These are phyloP conservation scores for Penicillium cataractarum DNA, from an alignment of 495 filamentous ascomycete species.

Conservation along the genomic window DNA sequence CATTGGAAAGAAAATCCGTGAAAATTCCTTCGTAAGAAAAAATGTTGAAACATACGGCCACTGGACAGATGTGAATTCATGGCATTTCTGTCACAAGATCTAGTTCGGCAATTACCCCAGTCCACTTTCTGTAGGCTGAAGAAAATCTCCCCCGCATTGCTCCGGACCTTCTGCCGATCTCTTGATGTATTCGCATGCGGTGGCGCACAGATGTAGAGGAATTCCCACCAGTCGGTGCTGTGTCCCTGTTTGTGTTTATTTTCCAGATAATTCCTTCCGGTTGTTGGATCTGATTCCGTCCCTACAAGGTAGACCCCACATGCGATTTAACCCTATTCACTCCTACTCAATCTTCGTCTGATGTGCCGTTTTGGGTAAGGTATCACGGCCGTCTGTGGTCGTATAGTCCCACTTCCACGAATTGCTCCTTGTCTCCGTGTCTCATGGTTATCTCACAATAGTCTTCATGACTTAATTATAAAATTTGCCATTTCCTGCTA, in stretches of 20 bases:
- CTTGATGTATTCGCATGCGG: not conserved
- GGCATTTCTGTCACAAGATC: no score
- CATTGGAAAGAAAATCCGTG: no score
- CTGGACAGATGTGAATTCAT: no score
- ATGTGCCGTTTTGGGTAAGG: not conserved
- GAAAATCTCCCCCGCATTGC: conserved; percentile 8
- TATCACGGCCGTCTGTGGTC: not conserved
- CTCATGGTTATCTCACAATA: not conserved
- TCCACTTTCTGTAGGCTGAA: conserved; percentile 12
- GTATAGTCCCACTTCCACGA: conserved; percentile 9
- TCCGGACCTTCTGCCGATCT: not conserved
- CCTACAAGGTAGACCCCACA: not conserved
- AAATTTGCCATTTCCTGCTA: not conserved
- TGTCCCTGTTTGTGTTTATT: not conserved
- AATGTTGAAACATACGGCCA: no score
- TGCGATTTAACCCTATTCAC: conserved; percentile 1
- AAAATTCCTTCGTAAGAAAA: no score
- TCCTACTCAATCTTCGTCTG: not conserved
- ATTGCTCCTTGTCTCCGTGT: not conserved
- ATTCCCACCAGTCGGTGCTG: conserved; percentile 27
- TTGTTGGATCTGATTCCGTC: not conserved
- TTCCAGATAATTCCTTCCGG: not conserved
- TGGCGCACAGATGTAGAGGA: conserved; percentile 1
- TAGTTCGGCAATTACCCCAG: not conserved
- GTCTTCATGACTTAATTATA: not conserved